Base-by-base conservation (phyloP, 208 protist genomes). In the Trypanosomatidae sp. region DNA sequence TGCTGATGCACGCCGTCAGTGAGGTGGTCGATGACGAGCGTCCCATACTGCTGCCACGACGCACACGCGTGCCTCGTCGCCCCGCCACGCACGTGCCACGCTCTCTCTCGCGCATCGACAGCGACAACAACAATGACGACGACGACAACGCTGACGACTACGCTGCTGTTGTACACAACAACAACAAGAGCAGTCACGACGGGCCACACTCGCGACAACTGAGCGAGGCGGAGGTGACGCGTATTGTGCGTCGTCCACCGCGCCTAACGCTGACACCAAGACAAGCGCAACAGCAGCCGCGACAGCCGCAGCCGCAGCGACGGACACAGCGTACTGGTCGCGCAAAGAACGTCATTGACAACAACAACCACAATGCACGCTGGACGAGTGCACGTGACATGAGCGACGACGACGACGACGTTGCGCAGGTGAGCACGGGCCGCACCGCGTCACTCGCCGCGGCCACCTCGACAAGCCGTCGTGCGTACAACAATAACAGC, bases 41-140 rank as follows among this genome's bases (percentile, higher is more conserved):
- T 55, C 81, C 81, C 11, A 75, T 90, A 44, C 41, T 90, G 37
- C 57, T 90, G 26, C 69, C 66, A 0, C 68, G 72, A 33, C 63
- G 66, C 48, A 51, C 57, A 33, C 59, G n/a, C n/a, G n/a, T n/a
- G n/a, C n/a, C n/a, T n/a, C n/a, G n/a, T n/a, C n/a, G n/a, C n/a
- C 59, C 41, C 54, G 52, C 21, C 58, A 60, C 3, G 57, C 54
- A 7, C 33, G 30, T 7, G 23, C 58, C 4, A 83, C 75, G 6
- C 66, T 74, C 20, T 85, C 74, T 87, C 33, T 86, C 76, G 0
- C 35, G 73, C 42, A 32, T 82, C 19, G 59, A 60, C 21, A 25
- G 68, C 20, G 56, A 60, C 43, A 27, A 19, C 18, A 67, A 66
- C 13, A 47, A 48, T 22, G 65, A 72, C 16, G 68, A 68, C 11